These are phyloP conservation scores for Boletus eberwhitei DNA, from an alignment of 768 basidiomycete genomes.

Conservation along the genomic window DNA sequence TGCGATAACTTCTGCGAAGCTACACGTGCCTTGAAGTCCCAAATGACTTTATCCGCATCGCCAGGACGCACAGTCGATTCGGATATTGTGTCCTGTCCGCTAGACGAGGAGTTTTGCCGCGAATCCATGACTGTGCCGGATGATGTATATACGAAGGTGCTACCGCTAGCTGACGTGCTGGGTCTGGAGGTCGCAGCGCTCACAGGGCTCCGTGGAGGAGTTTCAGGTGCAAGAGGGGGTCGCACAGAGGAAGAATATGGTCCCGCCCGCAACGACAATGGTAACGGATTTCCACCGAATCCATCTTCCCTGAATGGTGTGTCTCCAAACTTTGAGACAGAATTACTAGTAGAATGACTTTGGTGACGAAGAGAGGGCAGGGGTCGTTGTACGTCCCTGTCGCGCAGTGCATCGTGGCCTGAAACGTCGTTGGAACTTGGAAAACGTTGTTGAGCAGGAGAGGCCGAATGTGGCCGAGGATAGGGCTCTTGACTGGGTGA, in stretches of 20 bases:
- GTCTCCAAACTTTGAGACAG: slow-evolving; percentile 33
- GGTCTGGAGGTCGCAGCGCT: slow-evolving; percentile 47
- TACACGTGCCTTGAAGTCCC: slow-evolving; percentile 24
- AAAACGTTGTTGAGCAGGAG: slow-evolving; percentile 33
- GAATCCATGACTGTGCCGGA: slow-evolving; percentile 27
- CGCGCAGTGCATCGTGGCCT: slow-evolving; percentile 22
- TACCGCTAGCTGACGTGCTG: slow-evolving; percentile 32
- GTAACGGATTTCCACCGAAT: slow-evolving; percentile 22
- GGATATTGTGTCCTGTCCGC: slow-evolving; percentile 32
- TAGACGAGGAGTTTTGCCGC: slow-evolving; percentile 26
- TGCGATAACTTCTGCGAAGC: slow-evolving; percentile 17
- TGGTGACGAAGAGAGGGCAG: slow-evolving; percentile 23
- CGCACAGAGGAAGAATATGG: slow-evolving; percentile 24
- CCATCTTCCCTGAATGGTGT: slow-evolving; percentile 29
- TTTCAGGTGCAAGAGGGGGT: slow-evolving; percentile 40
- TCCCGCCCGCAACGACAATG: slow-evolving; percentile 27
- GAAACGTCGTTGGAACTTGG: slow-evolving; percentile 16
- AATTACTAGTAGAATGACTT: slow-evolving; percentile 25
- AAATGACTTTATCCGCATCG: slow-evolving; percentile 29
- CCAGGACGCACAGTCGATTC: slow-evolving; percentile 35
- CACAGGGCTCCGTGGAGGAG: slow-evolving; percentile 63
- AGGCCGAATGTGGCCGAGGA: slow-evolving; percentile 62
- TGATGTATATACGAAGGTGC: slow-evolving; percentile 24
- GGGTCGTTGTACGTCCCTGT: slow-evolving; percentile 30
- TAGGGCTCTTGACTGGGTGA: slow-evolving; percentile 55